A percentile compares a stretch with the other conserved stretches of the same genome.
Conservation (phyloP, 805 yeast species). For the Isabelozyma gotoi region DNA sequence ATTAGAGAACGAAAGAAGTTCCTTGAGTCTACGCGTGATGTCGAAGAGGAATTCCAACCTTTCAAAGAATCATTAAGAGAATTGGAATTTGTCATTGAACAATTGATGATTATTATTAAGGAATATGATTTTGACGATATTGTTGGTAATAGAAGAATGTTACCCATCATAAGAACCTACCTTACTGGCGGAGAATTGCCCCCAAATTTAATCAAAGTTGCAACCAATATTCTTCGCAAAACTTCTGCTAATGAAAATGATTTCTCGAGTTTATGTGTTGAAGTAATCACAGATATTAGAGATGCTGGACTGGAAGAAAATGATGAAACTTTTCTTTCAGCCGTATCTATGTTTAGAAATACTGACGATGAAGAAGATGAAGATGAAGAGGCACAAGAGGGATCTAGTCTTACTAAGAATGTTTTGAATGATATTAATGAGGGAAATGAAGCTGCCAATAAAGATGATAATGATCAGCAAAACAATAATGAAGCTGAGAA, state of each 20-base stretch:
- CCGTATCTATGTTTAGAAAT: conserved; percentile 34
- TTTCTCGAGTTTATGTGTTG: conserved; percentile 81
- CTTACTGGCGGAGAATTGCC: conserved; percentile 56
- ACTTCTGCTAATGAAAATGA: conserved; percentile 79
- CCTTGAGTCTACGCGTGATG: conserved; percentile 10
- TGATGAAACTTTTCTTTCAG: conserved; percentile 50
- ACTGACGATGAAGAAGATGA: conserved; percentile 16
- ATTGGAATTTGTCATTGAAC: conserved; percentile 71
- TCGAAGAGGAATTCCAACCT: conserved; percentile 21
- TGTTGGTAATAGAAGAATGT: conserved; percentile 78
- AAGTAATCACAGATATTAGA: conserved; percentile 79
- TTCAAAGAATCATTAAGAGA: conserved; percentile 52
- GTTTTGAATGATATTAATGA: background rate
- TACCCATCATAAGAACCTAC: conserved; percentile 48
- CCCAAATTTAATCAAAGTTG: conserved; percentile 52
- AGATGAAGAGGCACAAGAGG: conserved; percentile 12
- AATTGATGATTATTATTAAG: conserved; percentile 63
- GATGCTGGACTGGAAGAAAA: conserved; percentile 56
- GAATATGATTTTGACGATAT: conserved; percentile 88
- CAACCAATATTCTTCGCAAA: conserved; percentile 65
- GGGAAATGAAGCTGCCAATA: background rate
- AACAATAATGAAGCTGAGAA: conserved; percentile 15
- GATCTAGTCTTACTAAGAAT: background rate
- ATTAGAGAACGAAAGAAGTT: conserved; percentile 8
- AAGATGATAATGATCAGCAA: background rate